Percentiles rank a stretch among this genome's conserved stretches.
These are phyloP conservation scores for Pholiota conissans DNA, from an alignment of 768 basidiomycete species.

Conservation along the genomic window DNA sequence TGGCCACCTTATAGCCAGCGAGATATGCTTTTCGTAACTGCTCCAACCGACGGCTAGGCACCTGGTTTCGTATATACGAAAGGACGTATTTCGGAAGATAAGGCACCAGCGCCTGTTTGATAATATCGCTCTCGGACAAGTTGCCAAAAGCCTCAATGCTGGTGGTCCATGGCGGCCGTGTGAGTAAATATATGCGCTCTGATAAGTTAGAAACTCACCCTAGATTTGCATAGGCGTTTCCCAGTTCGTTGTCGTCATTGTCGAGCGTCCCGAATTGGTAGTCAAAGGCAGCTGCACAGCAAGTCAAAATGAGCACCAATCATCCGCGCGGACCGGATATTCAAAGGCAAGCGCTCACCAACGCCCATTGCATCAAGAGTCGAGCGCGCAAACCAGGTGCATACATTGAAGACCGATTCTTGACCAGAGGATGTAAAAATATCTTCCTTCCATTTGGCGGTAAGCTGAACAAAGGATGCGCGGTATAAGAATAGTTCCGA, in stretches of 20 bases:
- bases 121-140: conserved; percentile 29
- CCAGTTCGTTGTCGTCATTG: conserved; percentile 37
- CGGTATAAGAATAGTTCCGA: neutral
- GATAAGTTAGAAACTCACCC: conserved; percentile 26
- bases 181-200: neutral
- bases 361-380: conserved; percentile 52
- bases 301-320: neutral
- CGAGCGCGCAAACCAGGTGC: conserved; percentile 41
- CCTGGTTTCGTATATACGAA: conserved; percentile 32
- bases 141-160: conserved; percentile 30
- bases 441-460: conserved; percentile 38
- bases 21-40: conserved; percentile 31
- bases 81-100: conserved; percentile 31
- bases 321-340: neutral
- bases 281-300: conserved; percentile 45
- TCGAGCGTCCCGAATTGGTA: conserved; percentile 57
- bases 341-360: conserved; percentile 31
- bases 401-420: conserved; percentile 31
- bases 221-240: conserved; percentile 34
- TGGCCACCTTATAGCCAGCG: conserved; percentile 32
- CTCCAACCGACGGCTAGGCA: conserved; percentile 29
- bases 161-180: conserved; percentile 5
- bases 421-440: conserved; percentile 27
- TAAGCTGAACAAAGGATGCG: conserved; percentile 25
- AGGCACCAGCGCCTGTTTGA: conserved; percentile 29